Conservation (phyloP, 768 basidiomycete species). For the Pisolithus sp. region DNA sequence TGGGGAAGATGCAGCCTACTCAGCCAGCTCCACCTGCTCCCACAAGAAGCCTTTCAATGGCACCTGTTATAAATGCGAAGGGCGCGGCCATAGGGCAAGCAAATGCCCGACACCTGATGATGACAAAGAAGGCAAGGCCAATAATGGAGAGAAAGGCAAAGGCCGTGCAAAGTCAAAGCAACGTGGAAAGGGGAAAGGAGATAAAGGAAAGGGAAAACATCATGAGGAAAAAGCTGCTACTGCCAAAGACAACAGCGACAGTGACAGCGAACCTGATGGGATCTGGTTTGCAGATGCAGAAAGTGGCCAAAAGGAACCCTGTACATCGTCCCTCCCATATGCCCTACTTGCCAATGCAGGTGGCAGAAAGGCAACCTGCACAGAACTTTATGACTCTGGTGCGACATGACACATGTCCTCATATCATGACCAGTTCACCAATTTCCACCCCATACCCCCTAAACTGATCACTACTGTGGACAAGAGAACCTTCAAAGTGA, state of each 20-base stretch:
- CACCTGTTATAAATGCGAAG: no score
- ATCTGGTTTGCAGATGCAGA: not conserved
- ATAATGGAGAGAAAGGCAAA: not conserved
- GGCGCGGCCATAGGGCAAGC: not conserved
- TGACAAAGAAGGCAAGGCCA: not conserved
- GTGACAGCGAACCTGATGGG: not conserved
- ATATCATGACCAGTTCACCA: not conserved
- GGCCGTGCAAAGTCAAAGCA: not conserved
- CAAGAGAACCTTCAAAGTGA: constrained; percentile 1
- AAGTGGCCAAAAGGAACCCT: not conserved
- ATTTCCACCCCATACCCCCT: constrained; percentile 7
- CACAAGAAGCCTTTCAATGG: no score
- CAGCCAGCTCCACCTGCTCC: not conserved
- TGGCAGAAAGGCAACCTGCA: not conserved
- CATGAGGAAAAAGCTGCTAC: not conserved
- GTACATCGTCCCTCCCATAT: not conserved
- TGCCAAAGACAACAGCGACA: not conserved
- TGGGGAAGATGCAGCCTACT: not conserved
- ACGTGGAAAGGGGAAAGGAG: not conserved
- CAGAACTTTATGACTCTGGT: not conserved
- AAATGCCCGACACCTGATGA: not conserved
- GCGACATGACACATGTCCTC: not conserved
- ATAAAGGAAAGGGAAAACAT: no score
- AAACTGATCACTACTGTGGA: constrained; percentile 23
- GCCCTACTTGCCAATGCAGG: not conserved